Conservation (phyloP, 148 eudicot genomes). For the Rheum nobile region DNA sequence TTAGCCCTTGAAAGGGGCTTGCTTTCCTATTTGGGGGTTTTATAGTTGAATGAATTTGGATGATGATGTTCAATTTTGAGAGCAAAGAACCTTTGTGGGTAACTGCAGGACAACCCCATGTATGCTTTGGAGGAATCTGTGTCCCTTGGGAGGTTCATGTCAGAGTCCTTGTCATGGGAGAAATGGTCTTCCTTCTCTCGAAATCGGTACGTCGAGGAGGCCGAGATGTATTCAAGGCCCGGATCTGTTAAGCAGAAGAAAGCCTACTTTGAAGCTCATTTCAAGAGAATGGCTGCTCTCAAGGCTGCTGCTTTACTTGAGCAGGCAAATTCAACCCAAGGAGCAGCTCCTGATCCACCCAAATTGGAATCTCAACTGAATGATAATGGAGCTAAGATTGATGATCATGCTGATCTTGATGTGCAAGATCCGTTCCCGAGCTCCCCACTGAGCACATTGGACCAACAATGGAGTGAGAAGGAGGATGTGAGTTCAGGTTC, state of each 20-base stretch:
- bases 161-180: constrained; percentile 82
- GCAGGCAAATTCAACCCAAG: constrained; percentile 24
- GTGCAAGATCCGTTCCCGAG: background rate
- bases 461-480: background rate
- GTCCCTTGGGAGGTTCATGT: constrained; percentile 69
- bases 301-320: constrained; percentile 72
- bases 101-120: constrained; percentile 38
- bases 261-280: constrained; percentile 95
- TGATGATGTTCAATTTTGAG: background rate
- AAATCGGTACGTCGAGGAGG: constrained; percentile 74
- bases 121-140: constrained; percentile 56
- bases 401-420: background rate
- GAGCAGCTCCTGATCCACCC: background rate
- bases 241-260: constrained; percentile 93
- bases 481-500: constrained; percentile 7
- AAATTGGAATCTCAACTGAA: background rate
- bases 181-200: constrained; percentile 76
- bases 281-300: constrained; percentile 76
- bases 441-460: background rate
- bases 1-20: background rate
- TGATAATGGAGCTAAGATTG: constrained; percentile 7
- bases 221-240: constrained; percentile 60
- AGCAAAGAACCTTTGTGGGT: background rate
- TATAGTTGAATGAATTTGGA: background rate
- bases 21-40: background rate